Base-by-base conservation (phyloP, 495 filamentous ascomycete species). In the Penicillium samsonianum region DNA sequence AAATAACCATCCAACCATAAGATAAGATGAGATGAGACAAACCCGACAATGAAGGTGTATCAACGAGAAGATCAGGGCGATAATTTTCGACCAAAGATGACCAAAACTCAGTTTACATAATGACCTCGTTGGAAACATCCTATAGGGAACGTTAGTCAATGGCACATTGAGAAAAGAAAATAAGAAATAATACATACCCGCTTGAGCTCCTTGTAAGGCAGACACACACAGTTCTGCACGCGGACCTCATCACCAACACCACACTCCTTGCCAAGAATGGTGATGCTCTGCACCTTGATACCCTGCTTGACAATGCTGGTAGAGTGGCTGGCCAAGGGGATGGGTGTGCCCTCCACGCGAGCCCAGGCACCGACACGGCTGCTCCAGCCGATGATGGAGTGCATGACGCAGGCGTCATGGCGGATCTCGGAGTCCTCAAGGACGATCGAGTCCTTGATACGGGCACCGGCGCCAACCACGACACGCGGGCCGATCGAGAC, bases 151-250 rank as follows among this genome's bases (percentile, higher is more conserved):
- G 45, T 56, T 58, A 55, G 20, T 44, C 50, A 22, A 57, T 47
- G 25, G 12, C 10, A 19, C 38, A 25, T 38, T 12, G 23, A 12
- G 16, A 25, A 35, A 50, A 12, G 16, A 25, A 35, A 50, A 4
- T 44, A 25, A 49, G 12, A 25, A 40, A 31, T 33, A 28, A 43
- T 45, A 87, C 91, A 72, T 80, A 96, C 93, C 79, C 91, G 84
- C 84, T 98, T 99, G 70, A 99, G 78, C 74, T 98, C 95, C 84
- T 99, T 99, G 72, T 92, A 96, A 23, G 94, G 94, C 78, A 99
- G 74, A 74, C 94, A 97, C 55, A 99, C 88, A 71, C 94, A 99
- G 78, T 99, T 99, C 78, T 97, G 94, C 63, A 99, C 92, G 52
- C 92, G 85, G 28, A 99, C 89, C 70, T 99, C 94, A 65, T 99